Base-by-base conservation (phyloP, 176 grass and related monocot genomes). In the Eleusine indica region DNA sequence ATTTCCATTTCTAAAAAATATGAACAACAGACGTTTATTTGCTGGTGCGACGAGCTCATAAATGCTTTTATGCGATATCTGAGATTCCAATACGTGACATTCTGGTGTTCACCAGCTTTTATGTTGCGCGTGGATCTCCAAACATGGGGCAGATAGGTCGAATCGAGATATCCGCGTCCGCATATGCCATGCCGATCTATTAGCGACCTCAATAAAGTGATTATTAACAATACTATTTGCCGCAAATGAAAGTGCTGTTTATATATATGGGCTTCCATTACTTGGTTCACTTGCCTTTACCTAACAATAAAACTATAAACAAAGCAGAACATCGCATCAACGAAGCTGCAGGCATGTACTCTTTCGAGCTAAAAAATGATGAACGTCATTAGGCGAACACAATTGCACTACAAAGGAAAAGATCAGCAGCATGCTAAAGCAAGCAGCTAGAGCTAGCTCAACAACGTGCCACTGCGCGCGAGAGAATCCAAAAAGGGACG, bases 401-500 rank as follows among this genome's bases (percentile, higher is more conserved):
- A 46, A 46, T 46, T 46, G 44, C 44, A 44, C 9, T 47, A 47
- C 44, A 47, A 47, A 47, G 44, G 8, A 47, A 47, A 47, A 47
- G 44, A 47, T 47, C 44, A 47, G 11, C 9, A 47, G 69, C 66
- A 49, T 1, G 57, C n/a, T 13, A 64, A 3, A 29, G 32, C 32
- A 47, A 47, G 69, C 66, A 49, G 57, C n/a, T 13, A 64, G 10
- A 29, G 32, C 32, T 8, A 22, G 74, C 42, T 81, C 71, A 83
- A 68, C 71, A 83, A 68, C 39, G 29, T 90, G 83, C n/a, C 68
- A 83, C 87, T 63, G 32, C 32, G 2, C 32, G 67, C 67, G 61
- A 62, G 90, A 92, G 86, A 92, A 94, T 94, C 92, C 89, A 88
- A 87, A 97, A 97, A 90, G 90, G 79, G 61, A 35, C 62, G 58